phyloP scores from a whole-genome alignment of 2,329 filamentous ascomycete genomes.

The Celoporthe dispersa region DNA sequence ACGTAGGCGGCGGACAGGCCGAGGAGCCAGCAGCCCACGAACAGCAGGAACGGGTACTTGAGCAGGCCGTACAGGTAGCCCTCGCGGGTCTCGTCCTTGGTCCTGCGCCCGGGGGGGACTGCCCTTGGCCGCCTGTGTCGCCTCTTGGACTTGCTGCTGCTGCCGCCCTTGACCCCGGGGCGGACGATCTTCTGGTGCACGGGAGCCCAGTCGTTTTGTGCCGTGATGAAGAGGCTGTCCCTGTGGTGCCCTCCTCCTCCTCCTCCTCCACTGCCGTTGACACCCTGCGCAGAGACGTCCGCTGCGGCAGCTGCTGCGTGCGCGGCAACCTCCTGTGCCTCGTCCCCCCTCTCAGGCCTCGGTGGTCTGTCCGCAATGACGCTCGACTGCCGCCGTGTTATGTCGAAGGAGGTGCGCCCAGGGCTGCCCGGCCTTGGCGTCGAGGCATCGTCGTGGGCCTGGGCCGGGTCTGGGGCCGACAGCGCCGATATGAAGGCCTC shows the following conservation, averaged over 20 bases:
- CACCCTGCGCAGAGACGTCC: constrained; percentile 35
- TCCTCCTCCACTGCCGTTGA: constrained; percentile 28
- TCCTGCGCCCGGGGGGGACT: constrained; percentile 56
- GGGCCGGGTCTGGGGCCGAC: constrained; percentile 76
- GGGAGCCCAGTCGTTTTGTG: constrained; percentile 94
- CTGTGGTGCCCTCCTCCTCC: constrained; percentile 22
- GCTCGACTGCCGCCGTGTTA: constrained; percentile 48
- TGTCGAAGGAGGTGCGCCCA: constrained; percentile 43
- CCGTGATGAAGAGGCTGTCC: constrained; percentile 70
- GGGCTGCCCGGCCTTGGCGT: constrained; percentile 47
- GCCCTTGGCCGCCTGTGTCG: constrained; percentile 39
- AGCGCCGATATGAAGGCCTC: constrained; percentile 81
- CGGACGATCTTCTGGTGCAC: constrained; percentile 70
- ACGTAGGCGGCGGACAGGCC: constrained; percentile 77
- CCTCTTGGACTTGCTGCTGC: constrained; percentile 36
- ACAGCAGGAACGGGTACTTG: constrained; percentile 88
- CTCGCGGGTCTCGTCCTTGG: constrained; percentile 90
- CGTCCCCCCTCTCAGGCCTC: constrained; percentile 34
- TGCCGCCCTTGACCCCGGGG: constrained; percentile 30
- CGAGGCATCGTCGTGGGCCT: constrained; percentile 61
- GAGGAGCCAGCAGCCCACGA: constrained; percentile 80
- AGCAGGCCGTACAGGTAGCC: constrained; percentile 86
- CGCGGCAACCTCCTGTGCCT: constrained; percentile 41
- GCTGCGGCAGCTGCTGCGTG: constrained; percentile 46
- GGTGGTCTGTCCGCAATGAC: constrained; percentile 35